Evolutionary conservation across 2,329 filamentous ascomycete genomes (phyloP), one percentile per base, ranked within the genome.

Genomic region (Trichophyton rubrum): DNA sequence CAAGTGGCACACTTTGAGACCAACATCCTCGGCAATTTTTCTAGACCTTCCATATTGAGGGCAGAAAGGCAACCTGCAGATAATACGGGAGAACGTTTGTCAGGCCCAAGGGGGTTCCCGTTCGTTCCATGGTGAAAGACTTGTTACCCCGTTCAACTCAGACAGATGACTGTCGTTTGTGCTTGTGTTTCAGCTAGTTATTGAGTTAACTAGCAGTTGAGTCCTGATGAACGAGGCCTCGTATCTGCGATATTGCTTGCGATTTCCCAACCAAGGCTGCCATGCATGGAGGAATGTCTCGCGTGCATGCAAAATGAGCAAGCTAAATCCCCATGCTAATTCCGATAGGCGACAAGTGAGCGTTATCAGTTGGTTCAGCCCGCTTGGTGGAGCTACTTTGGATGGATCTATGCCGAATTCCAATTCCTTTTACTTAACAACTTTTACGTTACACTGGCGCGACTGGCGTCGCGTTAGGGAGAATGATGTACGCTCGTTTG

Each of bases 371-470:
- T 30, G 22, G 20, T 49, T 27, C 45, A 20, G 20, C 45, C 45
- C 20, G 45, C 45, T 15, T 49, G 45, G 20, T 38, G 45, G 22
- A 47, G 43, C 20, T 3, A 33, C 30, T 38, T 38, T 15, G 22
- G 49, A 24, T 20, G 24, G 22, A 15, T 13, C 8, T 33, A 27
- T 55, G 27, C 30, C 49, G 49, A 55, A 55, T 17, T 35, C 27
- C 49, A 55, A 35, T 55, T n/a, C 27, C 49, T 43, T 43, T n/a
- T 30, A 30, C 13, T n/a, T 43, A 35, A 35, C 30, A n/a, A 55
- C 15, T 38, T 55, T 55, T 17, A 55, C 49, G 49, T 55, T 55
- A 55, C 49, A 55, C 49, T 55, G 49, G 49, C 49, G 49, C 49
- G 49, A 55, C 49, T 17, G 45, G 20, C 20, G 45, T 55, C 49